Evolutionary conservation across 1,284 basidiomycete genomes (phyloP), one percentile per base, ranked within the genome.

Genomic region (Phenoliferia sp.): DNA sequence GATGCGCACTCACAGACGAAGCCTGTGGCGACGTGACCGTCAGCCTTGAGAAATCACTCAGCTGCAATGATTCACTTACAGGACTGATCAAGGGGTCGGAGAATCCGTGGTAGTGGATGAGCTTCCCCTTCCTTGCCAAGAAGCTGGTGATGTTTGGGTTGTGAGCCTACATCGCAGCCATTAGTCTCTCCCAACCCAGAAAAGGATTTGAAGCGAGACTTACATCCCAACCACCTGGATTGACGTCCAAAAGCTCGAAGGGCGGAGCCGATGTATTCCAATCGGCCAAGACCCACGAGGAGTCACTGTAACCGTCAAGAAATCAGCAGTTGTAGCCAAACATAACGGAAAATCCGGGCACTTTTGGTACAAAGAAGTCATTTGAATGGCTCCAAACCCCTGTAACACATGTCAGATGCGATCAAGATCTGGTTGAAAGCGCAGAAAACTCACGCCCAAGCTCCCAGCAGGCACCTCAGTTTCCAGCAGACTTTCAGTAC

Each of bases 101-200:
- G 50, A 54, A 54, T 19, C 50, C 50, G 50, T 54, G 50, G 50
- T 54, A 54, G 22, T 54, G 50, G 22, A 54, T 19, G 50, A 54
- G n/a, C 50, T 54, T 54, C 22, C n/a, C n/a, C n/a, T 26, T 26
- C 7, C 29, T 12, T 9, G 50, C 10, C 9, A 54, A 9, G 50
- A 54, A 57, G 31, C 31, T n/a, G 29, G 55, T 57, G 29, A 57
- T 29, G 55, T 57, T 57, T 6, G 55, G 28, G 55, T 57, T 57
- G 31, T 15, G 29, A 19, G 28, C 28, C 55, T 54, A 54, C n/a
- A n/a, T 7, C 12, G 39, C 22, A 7, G 10, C n/a, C n/a, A 28
- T n/a, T 19, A n/a, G 10, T n/a, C 15, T 7, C 29, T 54, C 7
- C 29, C n/a, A 28, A 15, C 22, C 10, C 22, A n/a, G 50, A 10